Percentiles rank a stretch among this genome's conserved stretches.
Evolutionary conservation across 177 flowering plant genomes (phyloP).

Genomic region (Tripterygium wilfordii): DNA sequence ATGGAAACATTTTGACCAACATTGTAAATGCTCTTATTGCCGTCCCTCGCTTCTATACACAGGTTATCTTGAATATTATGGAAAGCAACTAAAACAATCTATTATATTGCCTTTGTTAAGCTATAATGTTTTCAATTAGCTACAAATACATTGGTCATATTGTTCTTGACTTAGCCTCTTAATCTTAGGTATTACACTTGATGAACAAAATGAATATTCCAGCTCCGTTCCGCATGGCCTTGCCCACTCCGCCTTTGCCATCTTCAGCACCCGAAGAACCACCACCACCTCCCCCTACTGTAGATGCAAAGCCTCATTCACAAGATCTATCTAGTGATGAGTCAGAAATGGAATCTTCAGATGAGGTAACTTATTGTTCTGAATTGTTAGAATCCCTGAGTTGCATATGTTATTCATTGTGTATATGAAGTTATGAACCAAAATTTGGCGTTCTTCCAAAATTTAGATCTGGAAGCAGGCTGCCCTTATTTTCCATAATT

Average conservation of each 20-base stretch:
- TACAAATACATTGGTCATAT: background rate
- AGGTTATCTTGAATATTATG: conserved; percentile 36
- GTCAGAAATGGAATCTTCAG: conserved; percentile 89
- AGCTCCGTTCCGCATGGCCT: conserved; percentile 89
- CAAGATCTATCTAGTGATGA: conserved; percentile 71
- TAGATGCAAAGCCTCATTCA: conserved; percentile 29
- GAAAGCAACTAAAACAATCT: background rate
- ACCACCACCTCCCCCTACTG: conserved; percentile 40
- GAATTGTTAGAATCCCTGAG: background rate
- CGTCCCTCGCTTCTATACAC: conserved; percentile 94
- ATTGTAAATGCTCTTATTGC: conserved; percentile 97
- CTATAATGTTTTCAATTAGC: background rate
- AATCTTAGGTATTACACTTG: conserved; percentile 80
- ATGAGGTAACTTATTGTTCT: conserved; percentile 53
- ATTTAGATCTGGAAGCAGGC: too few species aligned
- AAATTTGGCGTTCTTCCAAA: too few species aligned
- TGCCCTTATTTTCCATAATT: too few species aligned
- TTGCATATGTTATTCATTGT: background rate
- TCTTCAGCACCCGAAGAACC: conserved; percentile 46
- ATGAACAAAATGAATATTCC: conserved; percentile 99
- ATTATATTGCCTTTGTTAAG: too few species aligned
- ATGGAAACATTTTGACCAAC: conserved; percentile 90
- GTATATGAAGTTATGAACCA: too few species aligned
- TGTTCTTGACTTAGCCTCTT: background rate
- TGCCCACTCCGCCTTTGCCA: conserved; percentile 91